A percentile compares a stretch with the other conserved stretches of the same genome.
Conservation (phyloP, 2,329 filamentous ascomycete genomes). For the Bimuria novae-zelandiae region DNA sequence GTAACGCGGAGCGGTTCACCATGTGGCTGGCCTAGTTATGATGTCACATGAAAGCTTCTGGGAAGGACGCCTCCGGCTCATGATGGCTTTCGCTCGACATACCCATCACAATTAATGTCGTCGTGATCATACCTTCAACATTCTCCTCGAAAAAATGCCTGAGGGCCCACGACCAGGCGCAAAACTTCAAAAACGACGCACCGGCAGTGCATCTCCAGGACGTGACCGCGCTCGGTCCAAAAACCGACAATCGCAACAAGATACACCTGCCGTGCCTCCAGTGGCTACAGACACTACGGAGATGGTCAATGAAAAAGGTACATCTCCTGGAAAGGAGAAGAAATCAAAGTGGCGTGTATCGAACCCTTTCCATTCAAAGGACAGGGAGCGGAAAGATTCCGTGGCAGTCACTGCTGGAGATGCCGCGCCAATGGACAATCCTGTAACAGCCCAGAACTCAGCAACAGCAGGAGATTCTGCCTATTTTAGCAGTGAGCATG, state of each 20-base stretch:
- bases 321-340: slow-evolving; percentile 39
- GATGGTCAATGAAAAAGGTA: slow-evolving; percentile 22
- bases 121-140: not conserved
- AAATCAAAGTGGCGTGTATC: slow-evolving; percentile 44
- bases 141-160: not conserved
- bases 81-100: not conserved
- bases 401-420: slow-evolving; percentile 4
- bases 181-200: not conserved
- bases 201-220: slow-evolving; percentile 1
- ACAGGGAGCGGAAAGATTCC: slow-evolving; percentile 32
- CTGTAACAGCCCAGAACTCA: slow-evolving; percentile 15
- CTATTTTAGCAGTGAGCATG: slow-evolving; percentile 39
- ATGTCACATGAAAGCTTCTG: not conserved
- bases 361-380: slow-evolving; percentile 43
- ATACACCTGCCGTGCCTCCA: slow-evolving; percentile 18
- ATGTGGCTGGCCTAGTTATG: slow-evolving; percentile 1
- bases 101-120: not conserved
- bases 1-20: not conserved
- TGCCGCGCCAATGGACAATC: slow-evolving; percentile 4
- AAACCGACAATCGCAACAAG: slow-evolving; percentile 4
- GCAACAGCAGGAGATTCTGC: slow-evolving; percentile 36
- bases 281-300: slow-evolving; percentile 10
- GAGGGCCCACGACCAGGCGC: slow-evolving; percentile 1
- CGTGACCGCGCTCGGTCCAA: not conserved
- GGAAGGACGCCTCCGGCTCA: slow-evolving; percentile 1